phyloP scores from a whole-genome alignment of 1,284 basidiomycete species.

The Rhizoctonia solani region DNA sequence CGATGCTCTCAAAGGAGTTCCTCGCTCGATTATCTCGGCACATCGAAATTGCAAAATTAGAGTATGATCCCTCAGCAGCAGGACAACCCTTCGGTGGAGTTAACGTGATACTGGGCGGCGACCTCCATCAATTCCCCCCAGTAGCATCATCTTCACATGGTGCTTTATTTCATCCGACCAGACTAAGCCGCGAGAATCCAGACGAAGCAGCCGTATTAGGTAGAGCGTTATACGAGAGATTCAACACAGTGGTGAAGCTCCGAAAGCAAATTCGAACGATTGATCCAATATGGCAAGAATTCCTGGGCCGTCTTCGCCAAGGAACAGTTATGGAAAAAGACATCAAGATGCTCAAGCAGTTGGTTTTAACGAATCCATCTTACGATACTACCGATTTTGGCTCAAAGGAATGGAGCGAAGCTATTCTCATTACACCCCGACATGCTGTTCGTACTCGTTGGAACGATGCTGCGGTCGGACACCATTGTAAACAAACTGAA shows the following conservation, averaged over 20 bases:
- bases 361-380: slow-evolving; percentile 40
- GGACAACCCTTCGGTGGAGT: slow-evolving; percentile 37
- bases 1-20: slow-evolving; percentile 37
- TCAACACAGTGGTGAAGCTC: slow-evolving; percentile 47
- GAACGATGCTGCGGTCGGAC: slow-evolving; percentile 43
- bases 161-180: slow-evolving; percentile 32
- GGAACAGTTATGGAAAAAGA: slow-evolving; percentile 43
- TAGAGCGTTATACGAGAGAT: slow-evolving; percentile 46
- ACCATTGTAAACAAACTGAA: slow-evolving; percentile 38
- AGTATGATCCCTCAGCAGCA: not conserved
- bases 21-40: slow-evolving; percentile 24
- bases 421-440: slow-evolving; percentile 46
- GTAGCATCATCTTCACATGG: not conserved
- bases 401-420: slow-evolving; percentile 42
- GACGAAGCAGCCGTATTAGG: slow-evolving; percentile 39
- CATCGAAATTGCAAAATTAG: slow-evolving; percentile 31
- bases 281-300: slow-evolving; percentile 46
- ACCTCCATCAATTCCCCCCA: slow-evolving; percentile 39
- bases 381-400: slow-evolving; percentile 40
- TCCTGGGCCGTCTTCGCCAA: slow-evolving; percentile 45
- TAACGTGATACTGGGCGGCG: slow-evolving; percentile 38
- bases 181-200: not conserved
- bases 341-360: slow-evolving; percentile 43
- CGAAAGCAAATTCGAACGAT: slow-evolving; percentile 47
- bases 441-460: slow-evolving; percentile 46